phyloP scores from a whole-genome alignment of 2,329 filamentous ascomycete species.

The Trichoderma sp. region DNA sequence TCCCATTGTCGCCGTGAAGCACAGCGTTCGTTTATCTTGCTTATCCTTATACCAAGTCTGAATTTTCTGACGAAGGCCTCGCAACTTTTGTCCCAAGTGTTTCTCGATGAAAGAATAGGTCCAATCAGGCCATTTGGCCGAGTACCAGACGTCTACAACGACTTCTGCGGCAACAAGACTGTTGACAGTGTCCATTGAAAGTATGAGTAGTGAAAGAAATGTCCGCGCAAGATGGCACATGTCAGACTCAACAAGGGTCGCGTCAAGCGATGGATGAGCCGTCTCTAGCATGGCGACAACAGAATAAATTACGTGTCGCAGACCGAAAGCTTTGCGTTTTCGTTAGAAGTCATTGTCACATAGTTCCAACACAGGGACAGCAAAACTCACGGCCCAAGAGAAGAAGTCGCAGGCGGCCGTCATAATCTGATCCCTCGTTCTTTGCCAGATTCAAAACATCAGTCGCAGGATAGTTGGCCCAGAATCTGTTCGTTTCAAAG shows the following conservation, averaged over 20 bases:
- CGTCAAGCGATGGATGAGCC: conserved; percentile 21
- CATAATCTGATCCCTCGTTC: conserved; percentile 29
- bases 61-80: background rate
- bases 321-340: conserved; percentile 19
- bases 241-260: conserved; percentile 20
- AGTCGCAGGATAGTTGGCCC: conserved; percentile 25
- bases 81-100: background rate
- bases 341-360: background rate
- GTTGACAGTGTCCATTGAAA: conserved; percentile 15
- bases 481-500: conserved; percentile 5
- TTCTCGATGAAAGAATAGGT: background rate
- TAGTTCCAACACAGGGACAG: background rate
- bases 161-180: conserved; percentile 26
- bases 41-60: background rate
- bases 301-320: conserved; percentile 31
- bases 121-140: conserved; percentile 23
- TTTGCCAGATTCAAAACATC: conserved; percentile 30
- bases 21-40: too few relatives aligned
- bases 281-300: conserved; percentile 25
- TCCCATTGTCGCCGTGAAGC: background rate
- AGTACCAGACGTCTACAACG: conserved; percentile 31
- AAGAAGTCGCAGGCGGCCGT: conserved; percentile 26
- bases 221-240: background rate
- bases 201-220: conserved; percentile 21
- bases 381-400: conserved; percentile 25